Conservation (phyloP, 192 early-diverging fungal species). For the Podila epigama region DNA sequence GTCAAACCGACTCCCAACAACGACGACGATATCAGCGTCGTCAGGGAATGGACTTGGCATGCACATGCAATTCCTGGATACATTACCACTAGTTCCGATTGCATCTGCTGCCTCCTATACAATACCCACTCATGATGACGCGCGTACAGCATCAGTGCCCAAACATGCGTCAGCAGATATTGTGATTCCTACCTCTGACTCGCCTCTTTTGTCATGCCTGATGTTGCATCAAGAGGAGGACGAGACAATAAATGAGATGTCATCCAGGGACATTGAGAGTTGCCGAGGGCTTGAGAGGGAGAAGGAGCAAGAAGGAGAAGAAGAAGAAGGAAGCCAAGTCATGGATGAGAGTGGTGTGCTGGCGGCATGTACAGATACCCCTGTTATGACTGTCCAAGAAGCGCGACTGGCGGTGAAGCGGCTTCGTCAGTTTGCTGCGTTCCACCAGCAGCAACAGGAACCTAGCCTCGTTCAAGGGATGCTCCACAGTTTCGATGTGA, state of each 20-base stretch:
- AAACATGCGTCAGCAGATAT: not conserved
- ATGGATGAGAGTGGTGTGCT: not conserved
- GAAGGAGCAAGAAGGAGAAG: not conserved
- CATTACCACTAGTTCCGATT: conserved; percentile 11
- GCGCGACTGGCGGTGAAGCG: conserved; percentile 7
- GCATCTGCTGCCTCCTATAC: not conserved
- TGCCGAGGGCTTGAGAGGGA: too few species aligned
- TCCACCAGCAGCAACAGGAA: not conserved
- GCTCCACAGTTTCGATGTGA: conserved; percentile 4
- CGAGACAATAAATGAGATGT: too few species aligned
- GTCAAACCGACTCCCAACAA: not conserved
- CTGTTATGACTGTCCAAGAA: conserved; percentile 4
- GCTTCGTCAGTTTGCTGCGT: conserved; percentile 11
- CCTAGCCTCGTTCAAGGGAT: conserved; percentile 9
- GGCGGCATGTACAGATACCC: not conserved
- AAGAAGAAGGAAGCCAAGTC: not conserved
- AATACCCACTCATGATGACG: not conserved
- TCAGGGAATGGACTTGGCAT: not conserved
- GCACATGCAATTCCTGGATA: conserved; percentile 12
- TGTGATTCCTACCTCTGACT: not conserved
- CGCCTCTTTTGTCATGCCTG: not conserved
- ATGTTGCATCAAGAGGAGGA: not conserved
- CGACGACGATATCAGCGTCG: not conserved
- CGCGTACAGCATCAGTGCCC: not conserved
- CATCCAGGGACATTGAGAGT: too few species aligned